Evolutionary conservation across 2,329 filamentous ascomycete species (phyloP).

Genomic region (Sclerotinia borealis): DNA sequence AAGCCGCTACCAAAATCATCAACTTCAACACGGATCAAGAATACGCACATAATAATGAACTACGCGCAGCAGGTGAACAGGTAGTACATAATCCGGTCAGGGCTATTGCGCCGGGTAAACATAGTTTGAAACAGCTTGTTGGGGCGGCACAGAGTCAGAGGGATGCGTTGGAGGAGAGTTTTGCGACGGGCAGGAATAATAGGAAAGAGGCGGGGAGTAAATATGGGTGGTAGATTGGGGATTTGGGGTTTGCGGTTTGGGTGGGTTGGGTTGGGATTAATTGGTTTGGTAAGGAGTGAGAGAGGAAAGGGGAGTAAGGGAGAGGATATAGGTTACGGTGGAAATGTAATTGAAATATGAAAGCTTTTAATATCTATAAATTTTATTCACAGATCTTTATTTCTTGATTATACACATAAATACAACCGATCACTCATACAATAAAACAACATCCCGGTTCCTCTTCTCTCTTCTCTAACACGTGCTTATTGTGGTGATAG

Average conservation of each 20-base stretch:
- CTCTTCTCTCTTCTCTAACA: not conserved
- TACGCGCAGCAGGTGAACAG: slow-evolving; percentile 64
- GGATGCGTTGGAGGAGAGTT: slow-evolving; percentile 87
- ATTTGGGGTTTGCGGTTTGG: too few species aligned
- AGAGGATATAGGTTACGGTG: too few species aligned
- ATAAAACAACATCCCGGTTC: too few species aligned
- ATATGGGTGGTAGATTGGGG: slow-evolving; percentile 65
- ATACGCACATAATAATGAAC: slow-evolving; percentile 75
- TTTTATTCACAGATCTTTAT: not conserved
- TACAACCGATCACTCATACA: not conserved
- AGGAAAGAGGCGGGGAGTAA: slow-evolving; percentile 73
- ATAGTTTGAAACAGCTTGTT: slow-evolving; percentile 82
- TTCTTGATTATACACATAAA: not conserved
- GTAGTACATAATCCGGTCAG: slow-evolving; percentile 76
- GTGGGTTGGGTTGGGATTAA: not conserved
- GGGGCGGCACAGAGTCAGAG: slow-evolving; percentile 75
- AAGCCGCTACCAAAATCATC: slow-evolving; percentile 58
- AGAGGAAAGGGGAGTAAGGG: not conserved
- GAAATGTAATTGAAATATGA: not conserved
- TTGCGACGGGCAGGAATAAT: slow-evolving; percentile 73
- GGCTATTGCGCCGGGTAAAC: slow-evolving; percentile 78
- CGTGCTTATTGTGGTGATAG: not conserved
- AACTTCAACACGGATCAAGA: slow-evolving; percentile 87
- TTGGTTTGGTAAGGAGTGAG: not conserved
- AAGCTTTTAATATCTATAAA: not conserved